phyloP scores from a whole-genome alignment of 2,329 filamentous ascomycete species.

The Cladorrhinum sp. region DNA sequence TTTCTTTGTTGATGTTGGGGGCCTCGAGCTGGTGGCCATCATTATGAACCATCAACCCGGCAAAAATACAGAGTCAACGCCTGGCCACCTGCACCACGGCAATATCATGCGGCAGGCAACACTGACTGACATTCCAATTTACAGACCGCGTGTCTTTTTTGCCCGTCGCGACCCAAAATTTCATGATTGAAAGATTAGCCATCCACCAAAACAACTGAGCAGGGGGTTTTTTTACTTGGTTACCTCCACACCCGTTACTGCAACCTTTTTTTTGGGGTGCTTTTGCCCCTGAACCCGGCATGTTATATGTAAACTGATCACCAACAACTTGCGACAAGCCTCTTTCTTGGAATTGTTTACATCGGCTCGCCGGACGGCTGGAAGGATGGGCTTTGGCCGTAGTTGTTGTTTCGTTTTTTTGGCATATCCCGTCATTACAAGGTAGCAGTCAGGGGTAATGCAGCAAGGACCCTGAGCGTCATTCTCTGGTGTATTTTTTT shows the following conservation, averaged over 20 bases:
- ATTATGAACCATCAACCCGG: neutral
- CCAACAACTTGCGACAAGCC: neutral
- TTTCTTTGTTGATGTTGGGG: too few relatives aligned
- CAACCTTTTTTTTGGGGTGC: neutral
- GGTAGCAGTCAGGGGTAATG: slow-evolving; percentile 10
- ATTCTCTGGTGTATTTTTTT: neutral
- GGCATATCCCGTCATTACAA: slow-evolving; percentile 5
- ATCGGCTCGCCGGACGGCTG: neutral
- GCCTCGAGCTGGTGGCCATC: too few relatives aligned
- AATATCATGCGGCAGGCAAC: neutral
- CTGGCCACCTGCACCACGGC: neutral
- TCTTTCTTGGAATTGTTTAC: slow-evolving; percentile 2
- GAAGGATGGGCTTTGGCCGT: too few relatives aligned
- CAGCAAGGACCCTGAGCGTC: neutral
- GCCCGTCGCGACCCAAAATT: slow-evolving; percentile 2
- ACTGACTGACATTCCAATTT: neutral
- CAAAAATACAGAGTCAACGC: neutral
- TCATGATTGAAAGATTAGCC: neutral
- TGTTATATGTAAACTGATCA: neutral
- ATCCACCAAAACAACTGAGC: too few relatives aligned
- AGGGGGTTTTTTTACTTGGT: neutral
- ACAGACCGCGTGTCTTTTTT: slow-evolving; percentile 8
- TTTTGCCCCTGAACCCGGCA: too few relatives aligned
- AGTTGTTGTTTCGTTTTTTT: neutral
- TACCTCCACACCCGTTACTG: neutral